A percentile compares a stretch with the other conserved stretches of the same genome.
These are phyloP conservation scores for Talaromyces sp. DNA, from an alignment of 2,329 filamentous ascomycete species.

Conservation along the genomic window DNA sequence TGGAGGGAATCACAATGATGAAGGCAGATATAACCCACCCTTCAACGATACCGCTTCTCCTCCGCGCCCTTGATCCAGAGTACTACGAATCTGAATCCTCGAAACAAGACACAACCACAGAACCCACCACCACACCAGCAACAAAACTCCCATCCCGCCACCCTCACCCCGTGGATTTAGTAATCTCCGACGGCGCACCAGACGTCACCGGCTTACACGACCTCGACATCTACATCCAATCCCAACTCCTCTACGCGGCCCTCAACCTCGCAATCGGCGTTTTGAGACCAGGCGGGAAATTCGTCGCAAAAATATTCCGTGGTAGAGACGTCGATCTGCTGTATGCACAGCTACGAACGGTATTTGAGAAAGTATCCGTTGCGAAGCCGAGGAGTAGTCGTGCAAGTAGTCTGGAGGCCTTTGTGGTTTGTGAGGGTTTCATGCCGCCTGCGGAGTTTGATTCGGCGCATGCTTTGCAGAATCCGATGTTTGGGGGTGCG, in stretches of 20 bases:
- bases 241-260: constrained; percentile 89
- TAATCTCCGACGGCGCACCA: constrained; percentile 91
- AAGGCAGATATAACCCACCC: constrained; percentile 97
- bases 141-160: constrained; percentile 48
- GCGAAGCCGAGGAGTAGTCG: constrained; percentile 91
- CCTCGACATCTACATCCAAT: constrained; percentile 96
- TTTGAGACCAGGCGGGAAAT: constrained; percentile 86
- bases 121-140: neutral
- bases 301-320: constrained; percentile 97
- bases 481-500: constrained; percentile 43
- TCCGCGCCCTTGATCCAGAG: constrained; percentile 77
- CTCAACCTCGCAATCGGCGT: constrained; percentile 92
- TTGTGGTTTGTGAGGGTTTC: constrained; percentile 92
- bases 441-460: constrained; percentile 58
- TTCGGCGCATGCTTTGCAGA: constrained; percentile 34
- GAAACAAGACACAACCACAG: constrained; percentile 21
- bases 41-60: constrained; percentile 84
- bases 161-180: constrained; percentile 81
- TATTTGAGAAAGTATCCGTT: constrained; percentile 83
- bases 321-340: constrained; percentile 93
- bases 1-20: constrained; percentile 88
- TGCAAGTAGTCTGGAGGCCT: constrained; percentile 95
- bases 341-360: constrained; percentile 87
- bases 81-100: constrained; percentile 45
- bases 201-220: constrained; percentile 97